Evolutionary conservation across 306 rosid species (phyloP).

Genomic region (Lupinus albus): DNA sequence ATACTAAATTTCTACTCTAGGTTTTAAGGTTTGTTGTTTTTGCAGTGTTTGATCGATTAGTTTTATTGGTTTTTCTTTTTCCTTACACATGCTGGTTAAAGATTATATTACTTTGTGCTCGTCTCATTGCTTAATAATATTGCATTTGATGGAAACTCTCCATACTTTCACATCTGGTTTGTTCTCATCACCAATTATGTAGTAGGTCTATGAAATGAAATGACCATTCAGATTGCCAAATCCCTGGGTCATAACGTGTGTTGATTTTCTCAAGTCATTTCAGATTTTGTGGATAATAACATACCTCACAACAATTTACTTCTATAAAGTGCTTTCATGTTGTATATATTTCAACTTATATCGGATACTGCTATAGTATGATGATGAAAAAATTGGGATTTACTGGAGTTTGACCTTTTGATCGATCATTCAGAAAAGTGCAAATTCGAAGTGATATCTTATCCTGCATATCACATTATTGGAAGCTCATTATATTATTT

Average conservation of each 20-base stretch:
- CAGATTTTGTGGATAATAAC: slow-evolving; percentile 6
- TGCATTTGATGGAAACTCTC: slow-evolving; percentile 35
- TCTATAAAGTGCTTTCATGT: slow-evolving; percentile 21
- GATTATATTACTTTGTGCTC: slow-evolving; percentile 9
- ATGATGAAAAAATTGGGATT: slow-evolving; percentile 2
- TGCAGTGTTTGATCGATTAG: not conserved
- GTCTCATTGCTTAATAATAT: slow-evolving; percentile 10
- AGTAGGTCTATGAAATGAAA: slow-evolving; percentile 25
- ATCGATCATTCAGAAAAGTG: slow-evolving; percentile 33
- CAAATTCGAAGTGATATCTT: slow-evolving; percentile 32
- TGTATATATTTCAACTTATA: slow-evolving; percentile 10
- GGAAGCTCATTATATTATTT: slow-evolving; percentile 30
- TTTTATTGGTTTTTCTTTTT: slow-evolving; percentile 15
- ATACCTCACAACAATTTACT: slow-evolving; percentile 25
- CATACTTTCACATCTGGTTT: slow-evolving; percentile 6
- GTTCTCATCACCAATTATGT: slow-evolving; percentile 3
- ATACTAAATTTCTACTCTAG: slow-evolving; percentile 29
- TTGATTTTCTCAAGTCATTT: slow-evolving; percentile 34
- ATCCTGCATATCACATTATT: slow-evolving; percentile 9
- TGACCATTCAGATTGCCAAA: slow-evolving; percentile 14
- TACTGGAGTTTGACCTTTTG: slow-evolving; percentile 27
- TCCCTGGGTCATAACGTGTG: slow-evolving; percentile 24
- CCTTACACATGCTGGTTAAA: not conserved
- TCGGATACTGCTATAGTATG: slow-evolving; percentile 13
- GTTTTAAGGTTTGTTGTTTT: slow-evolving; percentile 16